These are phyloP conservation scores for Trichoderma oligosporum DNA, from an alignment of 2,329 filamentous ascomycete genomes.

Conservation along the genomic window DNA sequence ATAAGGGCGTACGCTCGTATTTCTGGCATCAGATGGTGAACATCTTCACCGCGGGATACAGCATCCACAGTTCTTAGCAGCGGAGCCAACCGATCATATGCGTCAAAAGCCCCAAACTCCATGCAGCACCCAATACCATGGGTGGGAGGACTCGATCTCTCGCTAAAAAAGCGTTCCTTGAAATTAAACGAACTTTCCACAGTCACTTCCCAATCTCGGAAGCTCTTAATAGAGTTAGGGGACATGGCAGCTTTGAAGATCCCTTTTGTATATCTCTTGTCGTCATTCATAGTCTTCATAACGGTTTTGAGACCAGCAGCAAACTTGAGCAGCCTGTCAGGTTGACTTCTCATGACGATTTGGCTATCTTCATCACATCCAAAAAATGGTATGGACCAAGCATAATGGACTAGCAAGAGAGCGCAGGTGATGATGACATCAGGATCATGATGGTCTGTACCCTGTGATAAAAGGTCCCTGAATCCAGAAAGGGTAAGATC, in stretches of 20 bases:
- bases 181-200: background rate
- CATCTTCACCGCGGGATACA: background rate
- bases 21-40: constrained; percentile 6
- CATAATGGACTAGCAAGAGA: constrained; percentile 13
- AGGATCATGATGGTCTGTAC: background rate
- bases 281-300: constrained; percentile 6
- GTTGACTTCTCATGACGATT: background rate
- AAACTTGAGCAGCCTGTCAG: constrained; percentile 14
- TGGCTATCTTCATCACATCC: background rate
- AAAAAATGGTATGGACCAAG: constrained; percentile 17
- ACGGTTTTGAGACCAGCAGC: constrained; percentile 11
- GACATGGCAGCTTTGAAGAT: constrained; percentile 12
- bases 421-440: constrained; percentile 13
- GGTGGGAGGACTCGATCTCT: background rate
- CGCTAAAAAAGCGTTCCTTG: background rate
- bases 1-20: constrained; percentile 8
- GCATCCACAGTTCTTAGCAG: constrained; percentile 8
- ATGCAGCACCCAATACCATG: background rate
- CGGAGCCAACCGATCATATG: constrained; percentile 10
- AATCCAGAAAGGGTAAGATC: constrained; percentile 17
- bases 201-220: background rate
- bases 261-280: background rate
- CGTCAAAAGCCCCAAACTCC: background rate
- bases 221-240: background rate
- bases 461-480: background rate